These are phyloP conservation scores for Cytospora chrysosperma DNA, from an alignment of 2,329 filamentous ascomycete genomes.

Conservation along the genomic window DNA sequence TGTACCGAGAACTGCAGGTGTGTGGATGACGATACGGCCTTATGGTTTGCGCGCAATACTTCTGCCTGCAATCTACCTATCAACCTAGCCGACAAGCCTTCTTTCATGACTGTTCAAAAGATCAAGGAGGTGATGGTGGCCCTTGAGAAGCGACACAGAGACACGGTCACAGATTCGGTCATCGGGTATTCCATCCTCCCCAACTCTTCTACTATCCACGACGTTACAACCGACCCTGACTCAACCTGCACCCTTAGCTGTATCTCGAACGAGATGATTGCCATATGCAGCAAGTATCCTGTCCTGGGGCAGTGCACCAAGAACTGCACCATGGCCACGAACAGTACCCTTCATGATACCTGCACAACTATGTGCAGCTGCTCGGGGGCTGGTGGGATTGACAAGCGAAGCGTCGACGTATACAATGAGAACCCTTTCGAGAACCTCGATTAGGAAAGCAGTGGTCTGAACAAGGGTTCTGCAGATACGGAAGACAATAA, in stretches of 20 bases:
- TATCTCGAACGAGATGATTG: not conserved
- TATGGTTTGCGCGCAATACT: not conserved
- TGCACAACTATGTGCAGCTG: not conserved
- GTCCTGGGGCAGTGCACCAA: not conserved
- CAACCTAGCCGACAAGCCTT: not conserved
- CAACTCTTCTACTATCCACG: not conserved
- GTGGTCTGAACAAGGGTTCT: not conserved
- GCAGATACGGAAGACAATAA: not conserved
- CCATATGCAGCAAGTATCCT: not conserved
- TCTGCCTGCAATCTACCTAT: not conserved
- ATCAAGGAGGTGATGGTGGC: not conserved
- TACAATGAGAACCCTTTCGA: not conserved
- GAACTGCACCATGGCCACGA: not conserved
- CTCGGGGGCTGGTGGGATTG: not conserved
- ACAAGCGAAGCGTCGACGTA: not conserved
- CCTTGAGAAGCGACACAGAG: not conserved
- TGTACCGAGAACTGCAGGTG: not conserved
- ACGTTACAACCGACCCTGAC: not conserved
- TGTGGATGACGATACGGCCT: not conserved
- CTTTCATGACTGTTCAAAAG: not conserved
- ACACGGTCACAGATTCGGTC: not conserved
- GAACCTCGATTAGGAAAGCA: constrained; percentile 15
- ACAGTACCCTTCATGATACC: not conserved
- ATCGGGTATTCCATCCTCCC: not conserved
- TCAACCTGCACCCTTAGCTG: not conserved